phyloP scores from a whole-genome alignment of 2,329 filamentous ascomycete genomes.

The Exophiala bonariae region DNA sequence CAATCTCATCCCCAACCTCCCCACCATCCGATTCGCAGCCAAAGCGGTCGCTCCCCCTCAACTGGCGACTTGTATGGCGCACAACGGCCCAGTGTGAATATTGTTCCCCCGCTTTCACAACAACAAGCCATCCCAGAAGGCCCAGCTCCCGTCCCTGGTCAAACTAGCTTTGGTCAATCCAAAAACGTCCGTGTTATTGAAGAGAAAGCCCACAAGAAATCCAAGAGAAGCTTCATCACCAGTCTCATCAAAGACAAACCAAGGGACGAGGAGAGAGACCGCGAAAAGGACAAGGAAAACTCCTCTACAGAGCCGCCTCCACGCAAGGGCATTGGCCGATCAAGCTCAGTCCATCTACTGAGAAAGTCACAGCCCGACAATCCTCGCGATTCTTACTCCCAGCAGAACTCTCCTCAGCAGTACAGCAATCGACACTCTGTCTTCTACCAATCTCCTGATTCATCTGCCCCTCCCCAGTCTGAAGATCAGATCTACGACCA shows the following conservation, averaged over 20 bases:
- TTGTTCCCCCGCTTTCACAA: constrained; percentile 21
- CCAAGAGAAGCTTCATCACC: constrained; percentile 25
- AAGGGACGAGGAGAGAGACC: constrained; percentile 25
- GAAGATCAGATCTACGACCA: constrained; percentile 15
- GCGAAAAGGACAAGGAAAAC: constrained; percentile 24
- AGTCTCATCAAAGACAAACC: constrained; percentile 23
- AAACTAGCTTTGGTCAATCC: constrained; percentile 26
- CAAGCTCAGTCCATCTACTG: constrained; percentile 26
- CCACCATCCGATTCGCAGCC: constrained; percentile 19
- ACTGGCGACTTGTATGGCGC: constrained; percentile 20
- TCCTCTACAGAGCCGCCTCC: constrained; percentile 4
- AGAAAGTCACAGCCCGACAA: constrained; percentile 17
- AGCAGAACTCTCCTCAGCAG: constrained; percentile 18
- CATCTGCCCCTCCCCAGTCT: constrained; percentile 4
- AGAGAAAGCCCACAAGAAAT: constrained; percentile 24
- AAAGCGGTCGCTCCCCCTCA: constrained; percentile 18
- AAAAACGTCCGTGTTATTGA: constrained; percentile 19
- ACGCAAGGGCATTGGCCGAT: constrained; percentile 23
- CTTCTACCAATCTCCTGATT: constrained; percentile 12
- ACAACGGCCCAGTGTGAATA: constrained; percentile 23
- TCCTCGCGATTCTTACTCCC: constrained; percentile 20
- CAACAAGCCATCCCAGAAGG: constrained; percentile 15
- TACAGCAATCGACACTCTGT: constrained; percentile 17
- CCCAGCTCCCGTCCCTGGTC: constrained; percentile 20
- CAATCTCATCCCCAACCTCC: constrained; percentile 17